A percentile compares a stretch with the other conserved stretches of the same genome.
phyloP scores from a whole-genome alignment of 1,284 basidiomycete species.

The Kalmanozyma brasiliensis region DNA sequence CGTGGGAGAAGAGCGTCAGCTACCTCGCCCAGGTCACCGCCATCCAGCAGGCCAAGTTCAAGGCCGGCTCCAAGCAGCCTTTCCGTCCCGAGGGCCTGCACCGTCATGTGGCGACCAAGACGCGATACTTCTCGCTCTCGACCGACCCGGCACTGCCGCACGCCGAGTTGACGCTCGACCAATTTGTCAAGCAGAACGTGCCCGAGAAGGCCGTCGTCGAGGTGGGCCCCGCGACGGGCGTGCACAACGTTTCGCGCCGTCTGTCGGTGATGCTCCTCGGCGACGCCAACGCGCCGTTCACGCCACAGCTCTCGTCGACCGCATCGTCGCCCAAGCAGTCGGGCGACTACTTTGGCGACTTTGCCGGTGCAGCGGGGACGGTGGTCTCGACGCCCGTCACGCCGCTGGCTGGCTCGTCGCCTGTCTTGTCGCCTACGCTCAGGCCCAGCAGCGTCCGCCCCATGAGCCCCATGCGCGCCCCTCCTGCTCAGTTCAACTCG shows the following conservation, averaged over 20 bases:
- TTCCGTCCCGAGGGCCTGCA: constrained; percentile 24
- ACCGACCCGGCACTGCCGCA: constrained; percentile 36
- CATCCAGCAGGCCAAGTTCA: constrained; percentile 44
- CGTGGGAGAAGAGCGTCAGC: constrained; percentile 47
- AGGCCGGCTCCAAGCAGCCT: constrained; percentile 35
- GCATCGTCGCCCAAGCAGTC: constrained; percentile 22
- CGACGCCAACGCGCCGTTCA: constrained; percentile 20
- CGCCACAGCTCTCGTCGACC: constrained; percentile 22
- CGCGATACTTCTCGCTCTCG: constrained; percentile 44
- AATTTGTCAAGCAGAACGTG: constrained; percentile 43
- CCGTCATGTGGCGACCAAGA: constrained; percentile 33
- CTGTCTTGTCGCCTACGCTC: constrained; percentile 17
- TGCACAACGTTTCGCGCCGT: constrained; percentile 39
- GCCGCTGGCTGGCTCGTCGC: constrained; percentile 19
- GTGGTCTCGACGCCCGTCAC: constrained; percentile 25
- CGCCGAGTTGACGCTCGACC: constrained; percentile 39
- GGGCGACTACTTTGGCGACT: constrained; percentile 30
- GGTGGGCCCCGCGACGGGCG: constrained; percentile 19
- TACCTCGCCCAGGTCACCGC: constrained; percentile 46
- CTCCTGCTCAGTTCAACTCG: constrained; percentile 39
- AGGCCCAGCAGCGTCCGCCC: constrained; percentile 32
- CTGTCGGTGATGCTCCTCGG: constrained; percentile 42
- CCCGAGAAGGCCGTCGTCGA: constrained; percentile 36
- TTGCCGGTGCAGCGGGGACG: constrained; percentile 15
- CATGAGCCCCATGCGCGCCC: constrained; percentile 36